Base-by-base conservation (phyloP, 345 rosid species). In the Euphorbia peplus region DNA sequence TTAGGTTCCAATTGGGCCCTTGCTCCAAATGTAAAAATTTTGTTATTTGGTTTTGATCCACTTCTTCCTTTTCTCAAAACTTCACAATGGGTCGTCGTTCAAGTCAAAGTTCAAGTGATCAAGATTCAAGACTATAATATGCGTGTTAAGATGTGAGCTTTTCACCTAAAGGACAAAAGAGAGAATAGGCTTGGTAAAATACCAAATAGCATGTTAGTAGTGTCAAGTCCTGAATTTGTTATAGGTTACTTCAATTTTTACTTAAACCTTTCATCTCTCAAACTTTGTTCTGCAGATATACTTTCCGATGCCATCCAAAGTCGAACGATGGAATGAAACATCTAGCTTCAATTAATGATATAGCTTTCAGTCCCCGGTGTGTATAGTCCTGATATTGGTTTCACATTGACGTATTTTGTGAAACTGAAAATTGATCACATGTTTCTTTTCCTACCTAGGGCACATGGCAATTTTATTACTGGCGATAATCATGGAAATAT, bases 401-500 rank as follows among this genome's bases (percentile, higher is more conserved):
- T 65, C 2, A 8, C 68, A 32, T 64, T 47, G 24, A 28, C 69
- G 39, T 42, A 22, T 67, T 54, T 10, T 44, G 42, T 13, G 53
- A 53, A 70, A 56, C 64, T 71, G 22, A 18, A 5, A 42, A 67
- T 42, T 77, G 60, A 64, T 21, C 28, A 11, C 19, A 4, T 60
- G 29, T 39, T 78, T 72, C 72, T 66, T 39, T 78, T 72, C 72
- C 64, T 9, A 47, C 75, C 69, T 73, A 88, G 98, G 71, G 70
- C 68, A 41, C 63, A 71, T 61, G 90, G 87, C 68, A 64, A 82
- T 71, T 87, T 93, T 76, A 78, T 85, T 48, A 88, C 96, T 18
- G 96, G 97, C 15, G 97, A 93, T 73, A 84, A 80, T 58, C 88
- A 87, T 65, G 98, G 98, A 22, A 79, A 84, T 44, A 81, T 88